Evolutionary conservation across 805 yeast genomes (phyloP).

Genomic region (Kazachstania kunashirensis): DNA sequence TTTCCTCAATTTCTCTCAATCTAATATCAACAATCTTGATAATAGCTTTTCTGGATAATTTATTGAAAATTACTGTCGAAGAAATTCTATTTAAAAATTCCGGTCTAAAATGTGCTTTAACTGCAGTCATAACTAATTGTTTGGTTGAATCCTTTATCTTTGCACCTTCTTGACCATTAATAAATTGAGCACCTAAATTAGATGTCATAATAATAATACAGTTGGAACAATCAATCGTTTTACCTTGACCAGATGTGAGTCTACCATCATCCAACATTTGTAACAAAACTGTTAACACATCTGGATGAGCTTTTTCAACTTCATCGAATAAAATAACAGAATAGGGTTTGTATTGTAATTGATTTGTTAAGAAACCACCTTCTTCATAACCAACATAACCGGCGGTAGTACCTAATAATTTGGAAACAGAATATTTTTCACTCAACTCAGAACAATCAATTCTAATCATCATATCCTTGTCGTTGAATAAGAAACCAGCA

Average conservation of each 20-base stretch:
- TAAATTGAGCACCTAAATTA: conserved; percentile 88
- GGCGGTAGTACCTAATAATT: conserved; percentile 93
- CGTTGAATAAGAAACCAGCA: conserved; percentile 92
- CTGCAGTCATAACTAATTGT: conserved; percentile 73
- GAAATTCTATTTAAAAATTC: conserved; percentile 95
- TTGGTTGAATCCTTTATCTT: conserved; percentile 60
- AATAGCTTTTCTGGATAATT: conserved; percentile 84
- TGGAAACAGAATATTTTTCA: conserved; percentile 93
- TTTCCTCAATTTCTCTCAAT: conserved; percentile 69
- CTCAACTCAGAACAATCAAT: conserved; percentile 94
- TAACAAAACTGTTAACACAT: conserved; percentile 81
- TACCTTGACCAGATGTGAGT: conserved; percentile 89
- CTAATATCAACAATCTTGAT: conserved; percentile 85
- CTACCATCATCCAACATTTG: conserved; percentile 96
- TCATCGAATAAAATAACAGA: conserved; percentile 95
- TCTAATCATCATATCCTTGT: conserved; percentile 93
- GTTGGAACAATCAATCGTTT: conserved; percentile 85
- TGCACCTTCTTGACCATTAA: conserved; percentile 55
- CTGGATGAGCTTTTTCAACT: conserved; percentile 98
- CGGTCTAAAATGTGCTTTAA: conserved; percentile 87
- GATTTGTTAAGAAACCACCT: conserved; percentile 94
- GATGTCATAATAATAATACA: conserved; percentile 93
- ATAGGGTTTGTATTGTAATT: conserved; percentile 82
- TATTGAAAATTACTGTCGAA: conserved; percentile 85
- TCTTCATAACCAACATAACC: conserved; percentile 96